Percentiles rank a stretch among this genome's conserved stretches.
Evolutionary conservation across 2,329 filamentous ascomycete species (phyloP).

Genomic region (Magnaporthiopsis incrustans): DNA sequence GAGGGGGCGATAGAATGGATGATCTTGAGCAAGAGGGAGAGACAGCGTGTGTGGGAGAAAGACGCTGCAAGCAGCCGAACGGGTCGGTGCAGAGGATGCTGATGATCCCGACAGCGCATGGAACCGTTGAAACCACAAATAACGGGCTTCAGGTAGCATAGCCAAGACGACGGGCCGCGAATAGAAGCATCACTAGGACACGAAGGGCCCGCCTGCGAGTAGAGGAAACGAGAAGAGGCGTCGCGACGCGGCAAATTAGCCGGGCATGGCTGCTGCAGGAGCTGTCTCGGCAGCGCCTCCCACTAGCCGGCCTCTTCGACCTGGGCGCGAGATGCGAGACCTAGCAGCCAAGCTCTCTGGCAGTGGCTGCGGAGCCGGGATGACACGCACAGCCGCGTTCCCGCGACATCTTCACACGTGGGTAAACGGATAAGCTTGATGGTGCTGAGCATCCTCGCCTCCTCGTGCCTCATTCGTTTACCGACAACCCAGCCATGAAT

Average conservation of each 20-base stretch:
- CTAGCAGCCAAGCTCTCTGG: not conserved
- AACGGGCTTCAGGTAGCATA: conserved; percentile 19
- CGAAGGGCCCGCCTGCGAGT: not conserved
- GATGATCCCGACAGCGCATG: conserved; percentile 21
- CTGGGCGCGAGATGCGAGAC: not conserved
- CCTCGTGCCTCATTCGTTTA: not conserved
- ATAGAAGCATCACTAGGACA: not conserved
- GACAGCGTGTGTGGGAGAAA: conserved; percentile 4
- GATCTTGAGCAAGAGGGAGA: conserved; percentile 4
- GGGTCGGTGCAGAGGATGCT: conserved; percentile 14
- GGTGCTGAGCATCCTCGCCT: not conserved
- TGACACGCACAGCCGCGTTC: not conserved
- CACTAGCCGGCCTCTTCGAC: not conserved
- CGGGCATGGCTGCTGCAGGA: not conserved
- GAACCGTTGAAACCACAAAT: conserved; percentile 21
- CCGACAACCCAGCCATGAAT: not conserved
- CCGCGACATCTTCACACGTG: not conserved
- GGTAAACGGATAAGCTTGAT: not conserved
- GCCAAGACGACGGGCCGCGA: conserved; percentile 10
- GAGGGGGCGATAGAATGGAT: not conserved
- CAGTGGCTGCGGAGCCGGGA: not conserved
- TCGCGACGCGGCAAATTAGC: not conserved
- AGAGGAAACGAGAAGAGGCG: not conserved
- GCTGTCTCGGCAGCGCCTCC: not conserved
- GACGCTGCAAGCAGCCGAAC: conserved; percentile 2